These are phyloP conservation scores for Auriscalpium microsporum DNA, from an alignment of 768 basidiomycete genomes.

Conservation along the genomic window DNA sequence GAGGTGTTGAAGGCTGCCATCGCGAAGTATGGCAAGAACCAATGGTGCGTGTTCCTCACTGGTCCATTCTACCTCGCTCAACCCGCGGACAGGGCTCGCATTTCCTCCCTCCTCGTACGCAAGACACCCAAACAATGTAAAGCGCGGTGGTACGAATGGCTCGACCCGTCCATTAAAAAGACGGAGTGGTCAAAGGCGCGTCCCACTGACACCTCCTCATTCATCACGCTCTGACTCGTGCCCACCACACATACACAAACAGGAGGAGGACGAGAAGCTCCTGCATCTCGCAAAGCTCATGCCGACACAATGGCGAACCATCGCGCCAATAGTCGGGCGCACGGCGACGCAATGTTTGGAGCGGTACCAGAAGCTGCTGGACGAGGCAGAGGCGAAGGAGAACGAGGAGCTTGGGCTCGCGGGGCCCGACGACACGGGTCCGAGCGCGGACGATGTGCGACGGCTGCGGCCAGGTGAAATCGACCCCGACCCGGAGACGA, in stretches of 20 bases:
- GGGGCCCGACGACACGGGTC: conserved; percentile 75
- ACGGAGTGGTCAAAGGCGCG: conserved; percentile 97
- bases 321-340: conserved; percentile 95
- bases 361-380: conserved; percentile 94
- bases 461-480: conserved; percentile 91
- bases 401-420: conserved; percentile 89
- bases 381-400: conserved; percentile 96
- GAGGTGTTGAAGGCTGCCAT: conserved; percentile 99
- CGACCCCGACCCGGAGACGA: conserved; percentile 97
- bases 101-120: conserved; percentile 92
- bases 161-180: conserved; percentile 99
- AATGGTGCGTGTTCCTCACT: conserved; percentile 48
- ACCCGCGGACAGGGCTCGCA: conserved; percentile 70
- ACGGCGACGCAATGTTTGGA: conserved; percentile 98
- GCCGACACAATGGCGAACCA: conserved; percentile 99
- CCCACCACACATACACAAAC: neutral
- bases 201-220: neutral
- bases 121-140: conserved; percentile 99
- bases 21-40: conserved; percentile 94
- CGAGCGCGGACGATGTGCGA: conserved; percentile 89
- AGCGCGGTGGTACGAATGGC: conserved; percentile 98
- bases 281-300: conserved; percentile 96
- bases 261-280: conserved; percentile 98
- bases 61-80: neutral
- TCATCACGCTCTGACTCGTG: neutral